Percentiles rank a stretch among this genome's conserved stretches.
These are phyloP conservation scores for Phytophthora crassamura DNA, from an alignment of 352 stramenopile genomes.

Conservation along the genomic window DNA sequence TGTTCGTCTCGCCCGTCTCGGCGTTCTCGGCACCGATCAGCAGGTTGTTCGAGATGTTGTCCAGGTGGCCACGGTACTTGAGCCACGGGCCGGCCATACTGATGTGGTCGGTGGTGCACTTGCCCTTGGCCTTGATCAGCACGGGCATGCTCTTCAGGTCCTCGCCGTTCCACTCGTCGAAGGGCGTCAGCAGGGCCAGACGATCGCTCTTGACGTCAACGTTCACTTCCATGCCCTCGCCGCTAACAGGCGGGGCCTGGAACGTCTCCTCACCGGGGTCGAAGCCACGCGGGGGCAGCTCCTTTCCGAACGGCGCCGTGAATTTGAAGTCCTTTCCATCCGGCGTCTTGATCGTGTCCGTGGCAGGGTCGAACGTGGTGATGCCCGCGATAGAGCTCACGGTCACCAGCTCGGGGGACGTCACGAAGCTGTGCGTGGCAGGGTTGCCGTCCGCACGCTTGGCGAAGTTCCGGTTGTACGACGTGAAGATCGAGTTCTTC, in stretches of 20 bases:
- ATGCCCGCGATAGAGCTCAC: conserved; percentile 89
- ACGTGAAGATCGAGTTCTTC: conserved; percentile 96
- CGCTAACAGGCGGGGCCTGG: conserved; percentile 82
- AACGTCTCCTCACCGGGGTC: conserved; percentile 93
- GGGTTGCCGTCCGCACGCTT: conserved; percentile 96
- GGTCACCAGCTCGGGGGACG: conserved; percentile 92
- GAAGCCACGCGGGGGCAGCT: conserved; percentile 91
- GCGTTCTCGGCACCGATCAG: conserved; percentile 93
- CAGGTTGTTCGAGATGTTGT: conserved; percentile 97
- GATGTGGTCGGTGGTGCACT: conserved; percentile 96
- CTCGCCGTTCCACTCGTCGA: conserved; percentile 91
- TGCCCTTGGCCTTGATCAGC: conserved; percentile 95
- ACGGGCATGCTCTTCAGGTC: conserved; percentile 89
- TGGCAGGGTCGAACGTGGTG: conserved; percentile 92
- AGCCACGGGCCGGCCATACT: conserved; percentile 94
- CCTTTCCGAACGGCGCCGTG: conserved; percentile 90
- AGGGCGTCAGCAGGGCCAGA: conserved; percentile 89
- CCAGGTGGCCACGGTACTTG: conserved; percentile 94
- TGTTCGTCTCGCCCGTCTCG: conserved; percentile 94
- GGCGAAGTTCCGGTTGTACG: conserved; percentile 96
- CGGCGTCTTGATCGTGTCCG: conserved; percentile 88
- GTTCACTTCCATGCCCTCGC: conserved; percentile 72
- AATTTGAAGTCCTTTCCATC: conserved; percentile 93
- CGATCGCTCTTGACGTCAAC: conserved; percentile 87
- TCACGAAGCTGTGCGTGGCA: conserved; percentile 93